Conservation (phyloP, 495 filamentous ascomycete species). For the Aeminium ludgeri region DNA sequence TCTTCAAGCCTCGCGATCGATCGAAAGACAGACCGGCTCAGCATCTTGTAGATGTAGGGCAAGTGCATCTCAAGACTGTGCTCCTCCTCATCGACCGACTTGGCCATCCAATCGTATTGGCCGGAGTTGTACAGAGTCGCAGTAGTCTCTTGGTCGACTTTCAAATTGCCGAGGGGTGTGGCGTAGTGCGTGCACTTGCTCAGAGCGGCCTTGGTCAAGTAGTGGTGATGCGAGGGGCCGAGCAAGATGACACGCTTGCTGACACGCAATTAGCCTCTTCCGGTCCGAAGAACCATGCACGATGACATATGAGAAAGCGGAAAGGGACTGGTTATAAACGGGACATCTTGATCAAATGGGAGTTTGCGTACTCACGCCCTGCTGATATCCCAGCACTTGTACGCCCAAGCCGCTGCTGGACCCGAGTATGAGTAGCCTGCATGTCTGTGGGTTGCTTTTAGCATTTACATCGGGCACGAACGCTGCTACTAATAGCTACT, state of each 20-base stretch:
- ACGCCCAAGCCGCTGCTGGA: constrained; percentile 85
- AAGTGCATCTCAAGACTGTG: constrained; percentile 96
- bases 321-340: too few relatives aligned
- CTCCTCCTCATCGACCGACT: constrained; percentile 59
- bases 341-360: not conserved
- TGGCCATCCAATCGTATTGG: constrained; percentile 59
- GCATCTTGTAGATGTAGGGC: constrained; percentile 79
- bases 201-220: constrained; percentile 60
- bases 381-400: constrained; percentile 73
- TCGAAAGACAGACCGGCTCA: constrained; percentile 36
- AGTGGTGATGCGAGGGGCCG: constrained; percentile 81
- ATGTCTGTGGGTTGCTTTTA: constrained; percentile 39
- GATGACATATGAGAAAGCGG: too few relatives aligned
- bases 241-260: constrained; percentile 87
- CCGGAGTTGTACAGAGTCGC: constrained; percentile 42
- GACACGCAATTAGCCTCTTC: not conserved
- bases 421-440: constrained; percentile 95
- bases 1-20: not conserved
- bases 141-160: constrained; percentile 52
- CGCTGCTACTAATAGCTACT: too few relatives aligned
- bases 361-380: constrained; percentile 39
- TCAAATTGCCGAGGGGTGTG: constrained; percentile 71
- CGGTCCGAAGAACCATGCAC: too few relatives aligned
- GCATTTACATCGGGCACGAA: not conserved
- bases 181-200: constrained; percentile 58